Evolutionary conservation across 441 rosid species (phyloP).

Genomic region (Pelargonium cotyledonis): DNA sequence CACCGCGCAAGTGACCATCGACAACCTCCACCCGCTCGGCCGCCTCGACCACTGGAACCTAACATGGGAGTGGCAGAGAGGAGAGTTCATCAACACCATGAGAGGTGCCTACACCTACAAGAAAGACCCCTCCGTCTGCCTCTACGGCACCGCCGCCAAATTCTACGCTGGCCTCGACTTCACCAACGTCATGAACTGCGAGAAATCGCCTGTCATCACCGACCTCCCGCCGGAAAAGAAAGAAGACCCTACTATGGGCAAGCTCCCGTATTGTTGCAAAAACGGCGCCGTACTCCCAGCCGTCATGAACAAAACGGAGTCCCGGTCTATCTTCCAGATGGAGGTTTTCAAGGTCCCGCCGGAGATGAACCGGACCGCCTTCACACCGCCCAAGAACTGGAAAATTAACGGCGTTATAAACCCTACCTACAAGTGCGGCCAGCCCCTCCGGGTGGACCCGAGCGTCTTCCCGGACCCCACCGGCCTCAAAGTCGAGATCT

Average conservation of each 20-base stretch:
- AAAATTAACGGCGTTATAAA: constrained; percentile 39
- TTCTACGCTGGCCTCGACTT: constrained; percentile 38
- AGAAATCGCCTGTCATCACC: constrained; percentile 37
- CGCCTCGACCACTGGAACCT: constrained; percentile 47
- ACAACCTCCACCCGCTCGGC: constrained; percentile 39
- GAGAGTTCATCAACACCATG: constrained; percentile 43
- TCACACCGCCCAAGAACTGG: constrained; percentile 44
- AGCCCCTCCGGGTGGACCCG: constrained; percentile 45
- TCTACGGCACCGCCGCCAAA: constrained; percentile 36
- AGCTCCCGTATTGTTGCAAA: constrained; percentile 39
- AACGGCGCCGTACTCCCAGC: constrained; percentile 47
- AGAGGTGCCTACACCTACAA: constrained; percentile 44
- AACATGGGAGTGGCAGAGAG: constrained; percentile 47
- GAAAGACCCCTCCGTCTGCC: constrained; percentile 39
- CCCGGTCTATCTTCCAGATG: constrained; percentile 40
- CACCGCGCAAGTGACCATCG: constrained; percentile 37
- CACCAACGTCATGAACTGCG: constrained; percentile 40
- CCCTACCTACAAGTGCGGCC: constrained; percentile 38
- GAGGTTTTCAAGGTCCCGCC: constrained; percentile 56
- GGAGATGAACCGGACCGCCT: constrained; percentile 35
- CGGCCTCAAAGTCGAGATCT: constrained; percentile 34
- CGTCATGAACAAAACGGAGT: constrained; percentile 37
- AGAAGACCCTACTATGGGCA: constrained; percentile 32
- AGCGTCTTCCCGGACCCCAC: constrained; percentile 37
- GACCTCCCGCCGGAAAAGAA: constrained; percentile 41